Evolutionary conservation across 192 early-diverging fungal species (phyloP).

Genomic region (Umbelopsis ramanniana): DNA sequence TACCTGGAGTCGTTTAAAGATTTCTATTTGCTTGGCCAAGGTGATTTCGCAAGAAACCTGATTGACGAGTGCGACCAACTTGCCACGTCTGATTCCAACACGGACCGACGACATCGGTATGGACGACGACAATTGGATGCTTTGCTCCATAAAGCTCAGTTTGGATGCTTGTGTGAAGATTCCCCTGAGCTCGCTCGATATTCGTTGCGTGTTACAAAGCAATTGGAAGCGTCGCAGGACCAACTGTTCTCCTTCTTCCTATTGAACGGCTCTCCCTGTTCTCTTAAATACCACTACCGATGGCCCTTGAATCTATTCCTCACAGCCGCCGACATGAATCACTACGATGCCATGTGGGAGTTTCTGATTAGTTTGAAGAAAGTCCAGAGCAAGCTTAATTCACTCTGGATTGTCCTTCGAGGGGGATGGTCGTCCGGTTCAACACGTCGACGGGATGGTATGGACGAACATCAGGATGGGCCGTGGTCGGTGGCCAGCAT

Average conservation of each 20-base stretch:
- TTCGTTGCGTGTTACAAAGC: not conserved
- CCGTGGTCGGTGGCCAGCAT: conserved; percentile 30
- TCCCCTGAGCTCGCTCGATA: conserved; percentile 26
- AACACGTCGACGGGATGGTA: not conserved
- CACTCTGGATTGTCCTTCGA: conserved; percentile 38
- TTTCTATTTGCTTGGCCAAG: conserved; percentile 64
- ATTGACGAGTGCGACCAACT: conserved; percentile 56
- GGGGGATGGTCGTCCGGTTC: conserved; percentile 18
- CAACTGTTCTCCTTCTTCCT: conserved; percentile 54
- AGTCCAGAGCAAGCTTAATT: conserved; percentile 58
- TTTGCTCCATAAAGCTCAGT: conserved; percentile 38
- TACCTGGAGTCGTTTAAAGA: conserved; percentile 65
- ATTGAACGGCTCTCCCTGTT: conserved; percentile 51
- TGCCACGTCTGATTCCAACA: conserved; percentile 25
- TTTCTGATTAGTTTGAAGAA: conserved; percentile 65
- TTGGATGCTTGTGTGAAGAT: conserved; percentile 48
- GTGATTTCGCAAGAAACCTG: conserved; percentile 61
- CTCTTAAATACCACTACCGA: conserved; percentile 56
- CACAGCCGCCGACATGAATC: conserved; percentile 56
- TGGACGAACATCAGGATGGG: conserved; percentile 22
- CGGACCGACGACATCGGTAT: not conserved
- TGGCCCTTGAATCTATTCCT: conserved; percentile 79
- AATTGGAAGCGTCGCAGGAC: not conserved
- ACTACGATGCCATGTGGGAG: conserved; percentile 63
- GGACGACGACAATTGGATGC: conserved; percentile 37